Conservation (phyloP, 2,329 filamentous ascomycete genomes). For the Stemphylium lycopersici region DNA sequence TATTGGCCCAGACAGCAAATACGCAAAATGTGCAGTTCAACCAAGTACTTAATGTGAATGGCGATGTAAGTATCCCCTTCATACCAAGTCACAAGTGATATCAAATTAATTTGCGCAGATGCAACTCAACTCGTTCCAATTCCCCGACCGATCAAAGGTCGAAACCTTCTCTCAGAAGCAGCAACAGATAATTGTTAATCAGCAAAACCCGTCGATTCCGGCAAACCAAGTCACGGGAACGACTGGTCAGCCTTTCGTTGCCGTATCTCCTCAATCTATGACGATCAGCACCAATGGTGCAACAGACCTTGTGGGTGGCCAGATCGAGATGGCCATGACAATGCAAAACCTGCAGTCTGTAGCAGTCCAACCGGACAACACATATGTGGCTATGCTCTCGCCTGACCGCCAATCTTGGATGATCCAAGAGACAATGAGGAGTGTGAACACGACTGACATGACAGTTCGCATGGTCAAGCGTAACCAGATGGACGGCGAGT, state of each 20-base stretch:
- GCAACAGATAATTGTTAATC: conserved; percentile 50
- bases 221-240: conserved; percentile 47
- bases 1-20: conserved; percentile 25
- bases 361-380: conserved; percentile 44
- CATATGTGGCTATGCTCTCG: conserved; percentile 46
- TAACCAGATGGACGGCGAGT: conserved; percentile 45
- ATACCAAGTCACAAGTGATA: fast-evolving
- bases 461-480: conserved; percentile 47
- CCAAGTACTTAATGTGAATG: conserved; percentile 49
- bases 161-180: conserved; percentile 49
- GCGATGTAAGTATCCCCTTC: conserved; percentile 39
- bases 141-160: conserved; percentile 46
- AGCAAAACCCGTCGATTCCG: conserved; percentile 42
- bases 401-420: conserved; percentile 48
- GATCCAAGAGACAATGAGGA: conserved; percentile 47
- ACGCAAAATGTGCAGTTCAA: conserved; percentile 44
- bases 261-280: conserved; percentile 42
- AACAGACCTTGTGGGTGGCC: conserved; percentile 44
- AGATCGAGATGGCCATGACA: conserved; percentile 45
- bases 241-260: conserved; percentile 47
- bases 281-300: conserved; percentile 46
- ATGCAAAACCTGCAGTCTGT: conserved; percentile 35
- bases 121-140: conserved; percentile 45
- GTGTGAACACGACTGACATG: conserved; percentile 47
- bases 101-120: conserved; percentile 35